phyloP scores from a whole-genome alignment of 2,329 filamentous ascomycete species.

The Ophiocordyceps robertsii region DNA sequence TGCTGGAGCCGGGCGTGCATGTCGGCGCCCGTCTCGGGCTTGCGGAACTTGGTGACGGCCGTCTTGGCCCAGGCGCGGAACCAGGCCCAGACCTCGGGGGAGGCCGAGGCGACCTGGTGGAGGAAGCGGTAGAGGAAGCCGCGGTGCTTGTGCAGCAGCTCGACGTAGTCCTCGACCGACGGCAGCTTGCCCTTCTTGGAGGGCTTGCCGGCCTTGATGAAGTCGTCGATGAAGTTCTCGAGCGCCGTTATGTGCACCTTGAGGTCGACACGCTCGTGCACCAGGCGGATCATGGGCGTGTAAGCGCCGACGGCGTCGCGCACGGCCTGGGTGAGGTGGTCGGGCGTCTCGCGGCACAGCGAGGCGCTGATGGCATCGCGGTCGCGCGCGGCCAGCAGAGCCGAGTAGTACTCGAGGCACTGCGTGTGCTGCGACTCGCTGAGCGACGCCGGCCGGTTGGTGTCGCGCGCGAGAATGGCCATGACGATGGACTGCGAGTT shows the following conservation, averaged over 20 bases:
- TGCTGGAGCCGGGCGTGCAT: not conserved
- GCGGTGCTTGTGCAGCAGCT: conserved; percentile 51
- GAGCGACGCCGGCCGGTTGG: conserved; percentile 19
- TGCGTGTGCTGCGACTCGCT: conserved; percentile 47
- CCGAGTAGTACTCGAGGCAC: conserved; percentile 57
- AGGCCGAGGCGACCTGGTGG: conserved; percentile 54
- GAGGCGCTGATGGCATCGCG: conserved; percentile 55
- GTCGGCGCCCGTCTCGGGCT: not conserved
- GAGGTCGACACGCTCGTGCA: conserved; percentile 61
- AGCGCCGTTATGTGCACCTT: conserved; percentile 53
- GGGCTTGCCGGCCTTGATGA: conserved; percentile 46
- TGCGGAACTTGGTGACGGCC: conserved; percentile 41
- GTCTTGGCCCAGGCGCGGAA: conserved; percentile 49
- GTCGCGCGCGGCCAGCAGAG: conserved; percentile 58
- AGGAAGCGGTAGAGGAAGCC: conserved; percentile 54
- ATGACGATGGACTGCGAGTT: conserved; percentile 47
- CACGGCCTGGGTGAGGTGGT: conserved; percentile 57
- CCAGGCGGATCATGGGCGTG: conserved; percentile 58
- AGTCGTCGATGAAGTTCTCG: conserved; percentile 56
- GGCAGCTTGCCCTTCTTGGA: conserved; percentile 23
- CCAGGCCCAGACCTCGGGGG: conserved; percentile 48
- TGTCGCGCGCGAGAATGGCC: conserved; percentile 37
- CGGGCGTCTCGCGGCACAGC: conserved; percentile 55
- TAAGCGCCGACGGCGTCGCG: conserved; percentile 53
- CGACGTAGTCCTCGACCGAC: conserved; percentile 59